Percentiles rank a stretch among this genome's conserved stretches.
Evolutionary conservation across 805 yeast genomes (phyloP).

Genomic region (Ascoidea tarda): DNA sequence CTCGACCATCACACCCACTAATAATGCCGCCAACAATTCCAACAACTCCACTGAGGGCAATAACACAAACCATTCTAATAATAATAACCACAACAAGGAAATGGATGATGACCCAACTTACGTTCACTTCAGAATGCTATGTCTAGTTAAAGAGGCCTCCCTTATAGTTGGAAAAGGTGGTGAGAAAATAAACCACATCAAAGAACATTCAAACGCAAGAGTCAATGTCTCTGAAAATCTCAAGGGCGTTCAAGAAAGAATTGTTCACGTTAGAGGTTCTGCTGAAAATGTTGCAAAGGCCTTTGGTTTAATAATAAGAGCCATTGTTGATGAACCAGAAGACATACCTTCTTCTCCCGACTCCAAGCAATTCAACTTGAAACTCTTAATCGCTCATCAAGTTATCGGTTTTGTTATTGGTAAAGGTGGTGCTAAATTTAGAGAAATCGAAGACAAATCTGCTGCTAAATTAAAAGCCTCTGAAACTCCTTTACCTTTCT

Average conservation of each 20-base stretch:
- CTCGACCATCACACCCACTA: background rate
- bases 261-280: slow-evolving; percentile 59
- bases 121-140: slow-evolving; percentile 59
- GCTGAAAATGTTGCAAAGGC: slow-evolving; percentile 74
- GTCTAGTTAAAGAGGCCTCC: slow-evolving; percentile 65
- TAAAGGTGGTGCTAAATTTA: slow-evolving; percentile 54
- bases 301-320: slow-evolving; percentile 57
- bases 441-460: slow-evolving; percentile 72
- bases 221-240: slow-evolving; percentile 63
- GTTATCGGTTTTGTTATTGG: slow-evolving; percentile 76
- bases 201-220: slow-evolving; percentile 47
- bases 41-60: slow-evolving; percentile 2
- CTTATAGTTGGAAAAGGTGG: slow-evolving; percentile 70
- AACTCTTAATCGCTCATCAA: slow-evolving; percentile 61
- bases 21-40: slow-evolving; percentile 1
- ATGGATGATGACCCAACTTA: slow-evolving; percentile 38
- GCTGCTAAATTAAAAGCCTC: slow-evolving; percentile 69
- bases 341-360: slow-evolving; percentile 43
- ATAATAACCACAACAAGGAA: slow-evolving; percentile 20
- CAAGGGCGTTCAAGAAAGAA: slow-evolving; percentile 59
- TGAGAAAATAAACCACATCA: slow-evolving; percentile 51
- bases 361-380: slow-evolving; percentile 40
- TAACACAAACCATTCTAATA: slow-evolving; percentile 3
- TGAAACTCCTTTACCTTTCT: slow-evolving; percentile 54
- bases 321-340: slow-evolving; percentile 52